These are phyloP conservation scores for Diaporthe citrichinensis DNA, from an alignment of 2,329 filamentous ascomycete species.

Conservation along the genomic window DNA sequence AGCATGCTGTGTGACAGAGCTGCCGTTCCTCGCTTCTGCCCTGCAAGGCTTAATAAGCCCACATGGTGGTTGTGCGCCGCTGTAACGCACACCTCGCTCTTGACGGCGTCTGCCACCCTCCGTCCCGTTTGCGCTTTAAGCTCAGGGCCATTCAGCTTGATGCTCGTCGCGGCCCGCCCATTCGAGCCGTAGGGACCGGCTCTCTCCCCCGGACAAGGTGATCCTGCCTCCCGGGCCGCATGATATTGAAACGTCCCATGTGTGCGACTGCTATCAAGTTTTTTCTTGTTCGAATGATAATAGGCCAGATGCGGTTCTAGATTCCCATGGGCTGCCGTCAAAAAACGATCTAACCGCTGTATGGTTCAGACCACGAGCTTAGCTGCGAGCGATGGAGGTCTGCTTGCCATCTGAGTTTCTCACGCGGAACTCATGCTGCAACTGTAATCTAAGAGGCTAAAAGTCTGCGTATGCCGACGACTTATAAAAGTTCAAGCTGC, in stretches of 20 bases:
- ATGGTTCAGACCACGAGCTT: not conserved
- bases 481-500: not conserved
- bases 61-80: not conserved
- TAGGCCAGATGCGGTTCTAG: slow-evolving; percentile 21
- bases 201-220: slow-evolving; percentile 5
- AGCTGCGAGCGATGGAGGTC: no score
- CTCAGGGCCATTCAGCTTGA: not conserved
- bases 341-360: slow-evolving; percentile 4
- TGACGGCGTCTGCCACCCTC: not conserved
- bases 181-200: not conserved
- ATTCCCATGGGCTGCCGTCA: not conserved
- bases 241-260: slow-evolving; percentile 13
- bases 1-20: not conserved
- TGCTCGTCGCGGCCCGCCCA: slow-evolving; percentile 1
- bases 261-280: not conserved
- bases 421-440: not conserved
- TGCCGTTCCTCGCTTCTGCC: not conserved
- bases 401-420: not conserved
- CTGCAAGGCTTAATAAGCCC: not conserved
- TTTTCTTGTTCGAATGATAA: not conserved
- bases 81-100: not conserved
- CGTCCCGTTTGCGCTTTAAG: not conserved
- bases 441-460: not conserved
- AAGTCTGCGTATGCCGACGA: not conserved
- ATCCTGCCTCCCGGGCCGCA: slow-evolving; percentile 2